Evolutionary conservation across 441 rosid genomes (phyloP), one percentile per base, ranked within the genome.

Genomic region (Croton laevigatus): DNA sequence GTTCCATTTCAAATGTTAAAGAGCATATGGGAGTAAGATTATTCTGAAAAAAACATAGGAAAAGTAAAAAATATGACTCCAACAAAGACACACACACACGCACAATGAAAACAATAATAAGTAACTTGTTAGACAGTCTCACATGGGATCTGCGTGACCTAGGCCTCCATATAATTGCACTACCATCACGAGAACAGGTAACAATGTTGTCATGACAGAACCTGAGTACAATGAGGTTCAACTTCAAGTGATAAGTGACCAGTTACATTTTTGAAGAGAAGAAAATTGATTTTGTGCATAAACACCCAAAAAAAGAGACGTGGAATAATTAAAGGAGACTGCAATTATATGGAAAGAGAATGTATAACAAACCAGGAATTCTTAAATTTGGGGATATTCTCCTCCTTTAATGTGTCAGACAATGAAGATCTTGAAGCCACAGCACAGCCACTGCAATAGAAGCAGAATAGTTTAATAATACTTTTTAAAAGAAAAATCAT

Each of bases 161-260:
- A 45, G 97, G 97, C 75, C 83, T 85, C 99, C 99, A 96, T 73
- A 96, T 93, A 76, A 96, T 96, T 80, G 99, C 99, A 84, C 99
- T 96, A 68, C 99, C 99, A 80, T 96, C 99, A 62, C 97, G 99
- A 73, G 99, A 96, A 78, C 98, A 96, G 23, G 99, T 96, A 69
- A 96, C 99, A 76, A 96, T 88, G 86, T 89, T 91, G 83, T 93
- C 97, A 75, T 89, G 96, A 75, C 85, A 90, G 71, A 91, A 91
- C 97, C 97, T 95, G 82, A 52, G 79, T 78, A 81, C 54, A 73
- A 66, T 68, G 52, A 66, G 59, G 70, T 58, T 68, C 32, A 27
- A 27, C 1, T 65, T 38, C 10, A 74, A 66, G 65, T 58, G 52
- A 75, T 27, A 23, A 70, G 64, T 55, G 17, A 54, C 60, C 22